phyloP scores from a whole-genome alignment of 768 basidiomycete species.

The Amanita muscaria region DNA sequence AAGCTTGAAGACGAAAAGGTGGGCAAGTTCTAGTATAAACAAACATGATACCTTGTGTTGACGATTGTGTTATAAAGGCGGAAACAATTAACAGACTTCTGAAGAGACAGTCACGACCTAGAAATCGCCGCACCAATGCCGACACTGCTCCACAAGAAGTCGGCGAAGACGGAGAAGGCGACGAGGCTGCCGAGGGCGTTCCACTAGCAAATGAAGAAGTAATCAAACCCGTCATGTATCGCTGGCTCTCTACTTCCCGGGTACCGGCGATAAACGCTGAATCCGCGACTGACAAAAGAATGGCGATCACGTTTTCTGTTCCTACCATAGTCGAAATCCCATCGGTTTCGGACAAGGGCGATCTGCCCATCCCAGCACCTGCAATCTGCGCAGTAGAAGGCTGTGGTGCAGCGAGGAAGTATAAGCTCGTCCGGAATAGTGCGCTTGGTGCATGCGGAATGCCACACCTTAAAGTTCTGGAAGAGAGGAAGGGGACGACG shows the following conservation, averaged over 20 bases:
- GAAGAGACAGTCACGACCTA: conserved; percentile 72
- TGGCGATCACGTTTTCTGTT: conserved; percentile 48
- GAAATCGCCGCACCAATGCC: conserved; percentile 49
- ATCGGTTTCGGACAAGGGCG: conserved; percentile 14
- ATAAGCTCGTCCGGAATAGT: conserved; percentile 58
- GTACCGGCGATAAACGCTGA: conserved; percentile 10
- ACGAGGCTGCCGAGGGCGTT: conserved; percentile 27
- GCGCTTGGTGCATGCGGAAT: conserved; percentile 60
- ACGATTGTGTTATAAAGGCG: conserved; percentile 32
- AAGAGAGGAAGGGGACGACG: no score
- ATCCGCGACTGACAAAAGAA: conserved; percentile 9
- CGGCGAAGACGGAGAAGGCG: conserved; percentile 30
- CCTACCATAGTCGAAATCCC: conserved; percentile 23
- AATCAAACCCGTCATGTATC: conserved; percentile 53
- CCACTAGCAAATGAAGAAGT: conserved; percentile 24
- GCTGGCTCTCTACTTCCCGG: conserved; percentile 61
- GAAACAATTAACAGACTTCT: conserved; percentile 87
- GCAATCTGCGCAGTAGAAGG: conserved; percentile 47
- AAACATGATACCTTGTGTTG: not conserved
- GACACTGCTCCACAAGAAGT: conserved; percentile 25
- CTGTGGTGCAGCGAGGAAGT: conserved; percentile 48
- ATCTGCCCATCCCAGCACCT: not conserved
- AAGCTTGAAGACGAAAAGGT: conserved; percentile 84
- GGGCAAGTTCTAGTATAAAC: conserved; percentile 8
- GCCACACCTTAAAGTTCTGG: conserved; percentile 50